A percentile compares a stretch with the other conserved stretches of the same genome.
phyloP scores from a whole-genome alignment of 2,329 filamentous ascomycete species.

The Lecanicillium sp. region DNA sequence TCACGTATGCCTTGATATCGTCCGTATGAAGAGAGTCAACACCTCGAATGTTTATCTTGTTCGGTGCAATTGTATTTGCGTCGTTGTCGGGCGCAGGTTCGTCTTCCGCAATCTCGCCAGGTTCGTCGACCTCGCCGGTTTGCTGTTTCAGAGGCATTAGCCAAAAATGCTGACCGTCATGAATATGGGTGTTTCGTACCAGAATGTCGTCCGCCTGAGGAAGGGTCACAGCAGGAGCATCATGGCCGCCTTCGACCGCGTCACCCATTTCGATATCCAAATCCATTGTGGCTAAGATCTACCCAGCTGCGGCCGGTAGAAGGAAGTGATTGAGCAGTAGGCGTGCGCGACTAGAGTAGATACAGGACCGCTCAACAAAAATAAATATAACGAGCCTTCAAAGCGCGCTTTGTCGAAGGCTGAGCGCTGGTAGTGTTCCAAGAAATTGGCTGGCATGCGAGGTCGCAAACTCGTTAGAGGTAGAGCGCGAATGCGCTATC shows the following conservation, averaged over 20 bases:
- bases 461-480: background rate
- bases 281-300: conserved; percentile 50
- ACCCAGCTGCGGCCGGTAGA: background rate
- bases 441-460: background rate
- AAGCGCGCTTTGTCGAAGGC: background rate
- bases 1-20: conserved; percentile 70
- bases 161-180: background rate
- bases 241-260: conserved; percentile 34
- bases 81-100: conserved; percentile 19
- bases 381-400: too few species aligned
- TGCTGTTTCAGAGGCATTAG: conserved; percentile 22
- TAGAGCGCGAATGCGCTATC: background rate
- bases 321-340: background rate
- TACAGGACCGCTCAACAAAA: too few species aligned
- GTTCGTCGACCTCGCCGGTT: conserved; percentile 32
- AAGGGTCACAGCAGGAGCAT: conserved; percentile 23
- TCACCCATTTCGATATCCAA: conserved; percentile 68
- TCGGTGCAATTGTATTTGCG: conserved; percentile 26
- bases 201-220: conserved; percentile 31
- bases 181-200: conserved; percentile 21
- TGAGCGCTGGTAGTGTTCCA: background rate
- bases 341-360: too few species aligned
- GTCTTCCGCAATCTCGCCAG: conserved; percentile 33
- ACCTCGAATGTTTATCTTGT: conserved; percentile 78
- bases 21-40: conserved; percentile 75